phyloP scores from a whole-genome alignment of 83 land plant species.

The Isoetes engelmannii region DNA sequence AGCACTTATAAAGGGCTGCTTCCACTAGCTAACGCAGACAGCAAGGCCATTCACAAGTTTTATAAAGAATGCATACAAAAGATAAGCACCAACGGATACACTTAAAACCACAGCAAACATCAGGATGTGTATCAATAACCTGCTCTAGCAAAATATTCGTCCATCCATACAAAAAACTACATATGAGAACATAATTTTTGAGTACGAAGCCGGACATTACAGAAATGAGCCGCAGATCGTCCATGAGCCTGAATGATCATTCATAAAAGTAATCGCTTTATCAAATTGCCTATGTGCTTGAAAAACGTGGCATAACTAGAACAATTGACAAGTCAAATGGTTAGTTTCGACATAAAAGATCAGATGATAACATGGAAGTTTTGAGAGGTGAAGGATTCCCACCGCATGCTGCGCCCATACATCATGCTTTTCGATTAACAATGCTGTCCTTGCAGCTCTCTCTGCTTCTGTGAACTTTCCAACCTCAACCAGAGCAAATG shows the following conservation, averaged over 20 bases:
- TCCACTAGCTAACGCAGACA: too few species aligned
- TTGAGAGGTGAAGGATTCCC: constrained; percentile 7
- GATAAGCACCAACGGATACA: too few species aligned
- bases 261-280: constrained; percentile 77
- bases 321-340: neutral
- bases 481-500: constrained; percentile 79
- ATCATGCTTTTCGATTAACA: constrained; percentile 55
- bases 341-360: neutral
- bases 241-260: constrained; percentile 60
- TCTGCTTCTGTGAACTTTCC: constrained; percentile 67
- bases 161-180: too few species aligned
- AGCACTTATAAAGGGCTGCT: too few species aligned
- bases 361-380: neutral
- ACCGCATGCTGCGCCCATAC: constrained; percentile 88
- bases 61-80: too few species aligned
- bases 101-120: too few species aligned
- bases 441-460: constrained; percentile 64
- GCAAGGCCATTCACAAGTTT: too few species aligned
- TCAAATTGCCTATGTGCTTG: constrained; percentile 64
- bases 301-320: constrained; percentile 82
- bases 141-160: too few species aligned
- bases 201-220: constrained; percentile 25
- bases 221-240: constrained; percentile 58
- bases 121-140: too few species aligned
- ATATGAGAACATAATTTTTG: neutral